These are phyloP conservation scores for Diaporthe helianthi DNA, from an alignment of 2,329 filamentous ascomycete genomes.

Conservation along the genomic window DNA sequence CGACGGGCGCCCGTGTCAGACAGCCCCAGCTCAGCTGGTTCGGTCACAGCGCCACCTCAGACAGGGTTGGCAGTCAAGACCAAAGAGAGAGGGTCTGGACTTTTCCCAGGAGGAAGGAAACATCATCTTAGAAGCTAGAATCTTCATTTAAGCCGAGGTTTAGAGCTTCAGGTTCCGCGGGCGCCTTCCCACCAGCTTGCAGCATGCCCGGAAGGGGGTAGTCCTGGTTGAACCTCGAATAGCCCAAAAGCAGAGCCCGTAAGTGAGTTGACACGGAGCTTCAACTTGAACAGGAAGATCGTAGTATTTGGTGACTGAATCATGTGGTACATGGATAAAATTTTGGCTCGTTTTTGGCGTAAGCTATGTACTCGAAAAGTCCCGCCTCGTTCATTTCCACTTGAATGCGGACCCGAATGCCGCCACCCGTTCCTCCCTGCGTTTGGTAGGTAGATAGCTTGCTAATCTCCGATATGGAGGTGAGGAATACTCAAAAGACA, in stretches of 20 bases:
- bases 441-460: no score
- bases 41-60: background rate
- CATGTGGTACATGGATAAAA: background rate
- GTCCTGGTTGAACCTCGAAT: background rate
- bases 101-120: background rate
- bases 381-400: background rate
- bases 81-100: background rate
- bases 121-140: background rate
- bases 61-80: background rate
- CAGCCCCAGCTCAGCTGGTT: background rate
- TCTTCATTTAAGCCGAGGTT: no score
- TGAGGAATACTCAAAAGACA: background rate
- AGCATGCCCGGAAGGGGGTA: background rate
- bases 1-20: background rate
- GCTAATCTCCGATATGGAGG: background rate
- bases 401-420: background rate
- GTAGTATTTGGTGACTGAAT: background rate
- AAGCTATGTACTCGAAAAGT: constrained; percentile 4
- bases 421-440: background rate
- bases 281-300: no score
- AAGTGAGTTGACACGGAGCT: background rate
- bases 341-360: background rate
- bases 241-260: background rate
- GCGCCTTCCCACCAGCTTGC: background rate
- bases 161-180: background rate